Base-by-base conservation (phyloP, 1,284 basidiomycete species). In the Ustilago xerochloae region DNA sequence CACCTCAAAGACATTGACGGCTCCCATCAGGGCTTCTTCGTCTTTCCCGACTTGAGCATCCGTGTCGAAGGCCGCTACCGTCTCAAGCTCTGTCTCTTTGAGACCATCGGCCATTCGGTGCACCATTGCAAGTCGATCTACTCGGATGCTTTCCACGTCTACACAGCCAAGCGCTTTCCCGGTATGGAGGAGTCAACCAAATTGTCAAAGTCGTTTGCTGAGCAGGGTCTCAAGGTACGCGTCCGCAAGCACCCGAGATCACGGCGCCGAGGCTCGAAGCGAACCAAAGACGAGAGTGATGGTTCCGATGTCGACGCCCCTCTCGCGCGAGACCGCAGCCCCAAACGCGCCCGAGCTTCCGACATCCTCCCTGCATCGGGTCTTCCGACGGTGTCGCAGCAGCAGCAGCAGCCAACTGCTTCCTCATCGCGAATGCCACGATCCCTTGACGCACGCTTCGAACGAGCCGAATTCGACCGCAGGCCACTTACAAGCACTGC, bases 1-100 rank as follows among this genome's bases (percentile, higher is more conserved):
- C 94, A 97, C 80, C 88, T 97, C 63, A 95, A 94, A 84, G 96
- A 97, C 82, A 89, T 93, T 12, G 93, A 94, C 78, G 89, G 92
- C 78, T 89, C 85, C 30, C 82, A 85, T 32, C 93, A 95, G 80
- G 93, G 92, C 15, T 82, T 80, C 69, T 85, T 85, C 52, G 82
- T 85, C 48, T 86, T 85, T 62, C 80, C 83, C 26, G 85, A 86
- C 54, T 56, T 86, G 30, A 82, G 81, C 59, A 81, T 86, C 13
- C 64, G 94, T 61, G 93, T 93, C 13, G 95, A 98, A 84, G 96
- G 95, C 1, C 90, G 87, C 36, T 91, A 90, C 80, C 88, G 93
- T 18, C 88, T 98, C 64, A 97, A 97, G 86, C 91, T 78, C 85
- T 97, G 68, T 45, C 70, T 82, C 2, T 98, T 93, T 82, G 95